Evolutionary conservation across 1,139 yeast species (phyloP).

Genomic region (Suhomyces choctaworum): DNA sequence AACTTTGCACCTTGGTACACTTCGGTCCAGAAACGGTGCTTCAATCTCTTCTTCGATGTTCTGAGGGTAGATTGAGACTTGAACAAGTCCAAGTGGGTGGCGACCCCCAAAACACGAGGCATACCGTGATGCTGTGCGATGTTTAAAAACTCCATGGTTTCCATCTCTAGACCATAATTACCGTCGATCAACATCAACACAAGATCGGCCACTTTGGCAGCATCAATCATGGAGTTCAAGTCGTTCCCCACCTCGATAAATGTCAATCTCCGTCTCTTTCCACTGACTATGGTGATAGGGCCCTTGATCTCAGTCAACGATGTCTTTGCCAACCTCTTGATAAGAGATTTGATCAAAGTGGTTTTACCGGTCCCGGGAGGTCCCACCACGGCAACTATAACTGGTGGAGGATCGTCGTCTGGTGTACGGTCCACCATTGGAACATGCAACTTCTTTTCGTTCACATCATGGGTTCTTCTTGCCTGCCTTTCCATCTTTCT

Average conservation of each 20-base stretch:
- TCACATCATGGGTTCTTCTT: constrained; percentile 78
- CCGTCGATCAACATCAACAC: constrained; percentile 91
- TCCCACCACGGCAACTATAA: constrained; percentile 94
- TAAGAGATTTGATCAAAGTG: constrained; percentile 85
- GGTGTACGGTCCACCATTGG: constrained; percentile 98
- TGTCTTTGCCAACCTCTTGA: constrained; percentile 87
- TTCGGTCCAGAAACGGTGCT: constrained; percentile 98
- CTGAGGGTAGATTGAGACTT: constrained; percentile 86
- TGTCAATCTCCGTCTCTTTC: constrained; percentile 89
- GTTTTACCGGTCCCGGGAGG: constrained; percentile 99
- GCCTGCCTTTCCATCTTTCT: constrained; percentile 85
- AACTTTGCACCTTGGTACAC: constrained; percentile 97
- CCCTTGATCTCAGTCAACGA: constrained; percentile 86
- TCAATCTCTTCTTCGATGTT: constrained; percentile 87
- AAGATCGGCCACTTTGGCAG: constrained; percentile 93
- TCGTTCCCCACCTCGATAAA: constrained; percentile 93
- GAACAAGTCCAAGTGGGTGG: constrained; percentile 94
- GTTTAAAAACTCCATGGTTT: constrained; percentile 97
- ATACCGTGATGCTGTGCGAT: constrained; percentile 98
- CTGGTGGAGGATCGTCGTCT: constrained; percentile 96
- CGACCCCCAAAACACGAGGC: constrained; percentile 95
- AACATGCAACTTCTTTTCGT: constrained; percentile 86
- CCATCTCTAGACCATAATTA: constrained; percentile 98
- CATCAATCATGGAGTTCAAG: constrained; percentile 91
- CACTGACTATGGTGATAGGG: constrained; percentile 96